Evolutionary conservation across 1,139 yeast species (phyloP), one percentile per base, ranked within the genome.

Genomic region (Blastobotrys buckinghamii): DNA sequence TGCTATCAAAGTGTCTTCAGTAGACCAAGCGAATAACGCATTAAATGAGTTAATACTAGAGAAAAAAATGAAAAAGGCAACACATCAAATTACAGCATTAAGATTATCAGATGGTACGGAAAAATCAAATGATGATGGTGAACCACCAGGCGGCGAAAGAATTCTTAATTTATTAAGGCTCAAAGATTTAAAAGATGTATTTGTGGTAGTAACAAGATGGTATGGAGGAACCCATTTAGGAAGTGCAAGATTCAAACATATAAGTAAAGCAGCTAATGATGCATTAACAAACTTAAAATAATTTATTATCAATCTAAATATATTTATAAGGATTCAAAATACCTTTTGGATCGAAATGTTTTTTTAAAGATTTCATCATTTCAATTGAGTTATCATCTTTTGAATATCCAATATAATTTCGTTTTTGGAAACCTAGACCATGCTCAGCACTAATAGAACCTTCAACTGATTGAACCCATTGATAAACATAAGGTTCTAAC

Each of bases 371-470:
- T 63, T 83, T 84, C 76, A 92, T 89, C 71, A 87, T 66, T 41
- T 72, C 65, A 53, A 92, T 78, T 66, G 87, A 89, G 44, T 71
- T 70, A 7, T 76, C 79, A 56, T 79, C 78, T 73, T 89, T 90
- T 54, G 95, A 78, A 71, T 90, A 90, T 10, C 83, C 83, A 57
- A 90, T 77, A 66, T 85, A 92, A 63, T 85, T 84, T 59, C 84
- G 86, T 82, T 92, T 92, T 63, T 90, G 96, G 77, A 92, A 86
- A 0, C 98, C 98, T 53, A 92, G 75, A 4, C 98, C 98, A 66
- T 92, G 98, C 68, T 92, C 98, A 39, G 97, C 98, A 52, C 95
- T 84, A 47, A 92, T 83, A 1, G 97, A 88, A 29, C 98, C 98
- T 39, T 81, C 70, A 52, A 76, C 76, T 53, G 82, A 77, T 48